Base-by-base conservation (phyloP, 345 rosid species). In the Viola odorata region DNA sequence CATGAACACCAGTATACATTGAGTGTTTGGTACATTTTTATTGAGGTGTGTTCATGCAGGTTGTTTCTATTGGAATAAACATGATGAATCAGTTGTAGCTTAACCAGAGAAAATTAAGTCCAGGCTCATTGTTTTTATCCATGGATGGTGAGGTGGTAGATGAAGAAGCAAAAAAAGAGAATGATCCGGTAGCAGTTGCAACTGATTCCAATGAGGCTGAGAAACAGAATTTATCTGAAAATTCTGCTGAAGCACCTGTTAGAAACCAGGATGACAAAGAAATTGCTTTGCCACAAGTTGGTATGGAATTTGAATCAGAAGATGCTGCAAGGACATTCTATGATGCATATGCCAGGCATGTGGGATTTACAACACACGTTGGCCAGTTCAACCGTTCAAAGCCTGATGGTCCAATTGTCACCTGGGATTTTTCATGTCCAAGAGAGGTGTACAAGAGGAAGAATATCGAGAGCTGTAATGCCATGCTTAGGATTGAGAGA, bases 351-450 rank as follows among this genome's bases (percentile, higher is more conserved):
- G 82, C 85, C 10, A 78, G 69, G 66, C 78, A 37, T 37, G 13
- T 76, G 39, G 87, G 87, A 40, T 85, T 85, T 61, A 65, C 71
- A 65, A 72, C 75, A 23, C 78, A 77, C 44, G 83, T 65, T 67
- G 90, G 87, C 69, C 85, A 71, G 53, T 85, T 78, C 66, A 75
- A 56, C 52, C 82, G 85, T 42, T n/a, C 69, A 41, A 82, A 68
- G 61, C 85, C 85, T 39, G 85, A 85, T 75, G 90, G 90, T 23
- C 85, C 81, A 0, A 85, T 82, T 60, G 71, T 82, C 15, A 80
- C 72, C 7, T 82, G 87, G 85, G 81, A 85, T 36, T 78, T 82
- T 64, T 53, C 75, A 0, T 82, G 86, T 63, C 76, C 85, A 6
- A 76, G 75, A 64, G 87, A 85, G 72, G 78, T 76, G 17, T 65